Percentiles rank a stretch among this genome's conserved stretches.
Conservation (phyloP, 805 yeast species). For the Spathaspora gorwiae region DNA sequence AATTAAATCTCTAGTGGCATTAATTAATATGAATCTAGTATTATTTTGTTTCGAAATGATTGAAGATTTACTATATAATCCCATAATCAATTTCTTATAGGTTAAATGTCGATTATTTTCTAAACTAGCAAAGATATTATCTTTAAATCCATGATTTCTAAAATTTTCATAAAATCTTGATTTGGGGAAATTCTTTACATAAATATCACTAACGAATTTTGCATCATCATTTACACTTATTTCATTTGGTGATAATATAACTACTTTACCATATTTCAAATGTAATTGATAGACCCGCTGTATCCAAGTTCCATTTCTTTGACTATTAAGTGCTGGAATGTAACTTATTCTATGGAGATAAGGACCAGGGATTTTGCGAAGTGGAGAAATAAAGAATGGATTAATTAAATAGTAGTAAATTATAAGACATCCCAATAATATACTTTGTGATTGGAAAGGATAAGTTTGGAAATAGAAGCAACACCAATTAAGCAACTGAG, state of each 20-base stretch:
- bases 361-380: constrained; percentile 58
- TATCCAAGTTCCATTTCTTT: constrained; percentile 44
- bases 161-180: constrained; percentile 56
- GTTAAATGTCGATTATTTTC: constrained; percentile 44
- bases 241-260: constrained; percentile 58
- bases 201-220: constrained; percentile 50
- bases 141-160: constrained; percentile 47
- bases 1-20: constrained; percentile 24
- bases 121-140: constrained; percentile 56
- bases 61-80: constrained; percentile 32
- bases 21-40: constrained; percentile 20
- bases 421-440: not conserved
- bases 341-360: constrained; percentile 42
- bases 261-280: constrained; percentile 54
- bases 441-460: not conserved
- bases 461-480: not conserved
- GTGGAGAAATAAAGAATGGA: constrained; percentile 48
- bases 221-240: constrained; percentile 52
- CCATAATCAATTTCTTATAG: constrained; percentile 28
- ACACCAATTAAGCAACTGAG: not conserved
- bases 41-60: constrained; percentile 27
- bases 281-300: constrained; percentile 46
- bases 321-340: constrained; percentile 28
- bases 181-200: constrained; percentile 54
- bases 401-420: constrained; percentile 33